Evolutionary conservation across 129 eudicot species (phyloP).

Genomic region (Flaveria robusta): DNA sequence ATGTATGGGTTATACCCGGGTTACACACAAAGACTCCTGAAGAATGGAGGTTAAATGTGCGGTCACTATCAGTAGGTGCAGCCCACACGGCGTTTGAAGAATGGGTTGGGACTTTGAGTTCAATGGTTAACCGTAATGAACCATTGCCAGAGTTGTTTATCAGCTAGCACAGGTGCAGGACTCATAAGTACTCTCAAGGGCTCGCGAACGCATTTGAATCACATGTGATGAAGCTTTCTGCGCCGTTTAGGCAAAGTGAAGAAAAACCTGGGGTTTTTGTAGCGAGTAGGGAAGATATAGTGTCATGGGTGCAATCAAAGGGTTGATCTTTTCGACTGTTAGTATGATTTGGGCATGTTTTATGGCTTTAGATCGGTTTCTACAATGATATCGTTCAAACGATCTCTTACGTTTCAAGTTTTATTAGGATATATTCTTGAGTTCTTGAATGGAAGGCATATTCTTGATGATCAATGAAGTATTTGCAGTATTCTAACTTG

Average conservation of each 20-base stretch:
- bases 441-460: not conserved
- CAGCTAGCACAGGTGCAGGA: slow-evolving; percentile 68
- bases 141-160: slow-evolving; percentile 50
- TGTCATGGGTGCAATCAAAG: slow-evolving; percentile 64
- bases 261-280: slow-evolving; percentile 61
- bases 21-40: slow-evolving; percentile 60
- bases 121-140: slow-evolving; percentile 54
- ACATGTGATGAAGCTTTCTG: slow-evolving; percentile 53
- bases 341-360: slow-evolving; percentile 32
- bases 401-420: slow-evolving; percentile 30
- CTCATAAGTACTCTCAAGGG: slow-evolving; percentile 68
- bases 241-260: slow-evolving; percentile 60
- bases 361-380: slow-evolving; percentile 42
- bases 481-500: not conserved
- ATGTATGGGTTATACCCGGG: slow-evolving; percentile 58
- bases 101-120: slow-evolving; percentile 59
- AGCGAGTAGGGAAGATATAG: slow-evolving; percentile 61
- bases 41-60: slow-evolving; percentile 72
- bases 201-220: slow-evolving; percentile 49
- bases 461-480: not conserved
- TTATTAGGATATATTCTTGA: slow-evolving; percentile 18
- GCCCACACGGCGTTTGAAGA: slow-evolving; percentile 76
- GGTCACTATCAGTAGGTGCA: slow-evolving; percentile 70
- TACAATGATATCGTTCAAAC: slow-evolving; percentile 29
- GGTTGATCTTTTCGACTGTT: slow-evolving; percentile 31